Evolutionary conservation across 1,284 basidiomycete species (phyloP).

Genomic region (Leucoagaricus sp.): DNA sequence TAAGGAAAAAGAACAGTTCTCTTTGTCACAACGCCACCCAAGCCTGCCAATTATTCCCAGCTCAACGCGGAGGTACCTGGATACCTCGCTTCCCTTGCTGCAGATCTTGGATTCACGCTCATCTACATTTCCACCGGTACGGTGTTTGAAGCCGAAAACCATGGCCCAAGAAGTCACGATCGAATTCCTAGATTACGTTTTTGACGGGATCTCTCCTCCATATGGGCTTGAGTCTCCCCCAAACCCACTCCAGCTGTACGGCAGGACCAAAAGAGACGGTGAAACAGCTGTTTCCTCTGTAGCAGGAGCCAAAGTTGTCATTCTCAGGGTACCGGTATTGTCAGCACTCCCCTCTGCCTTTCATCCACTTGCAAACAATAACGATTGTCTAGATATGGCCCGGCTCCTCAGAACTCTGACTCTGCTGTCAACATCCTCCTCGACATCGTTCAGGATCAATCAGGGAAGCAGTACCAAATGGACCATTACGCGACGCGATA

Average conservation of each 20-base stretch:
- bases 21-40: constrained; percentile 8
- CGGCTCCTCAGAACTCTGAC: constrained; percentile 73
- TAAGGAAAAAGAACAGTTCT: constrained; percentile 27
- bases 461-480: constrained; percentile 81
- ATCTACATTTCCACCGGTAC: constrained; percentile 79
- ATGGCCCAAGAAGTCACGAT: background rate
- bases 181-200: constrained; percentile 72
- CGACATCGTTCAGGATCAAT: constrained; percentile 77
- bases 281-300: constrained; percentile 65
- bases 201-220: constrained; percentile 80
- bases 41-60: constrained; percentile 35
- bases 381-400: constrained; percentile 63
- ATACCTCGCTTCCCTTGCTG: constrained; percentile 61
- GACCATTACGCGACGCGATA: constrained; percentile 84
- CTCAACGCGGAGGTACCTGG: constrained; percentile 70
- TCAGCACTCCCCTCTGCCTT: constrained; percentile 36
- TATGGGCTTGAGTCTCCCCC: constrained; percentile 68
- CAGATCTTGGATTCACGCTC: constrained; percentile 55
- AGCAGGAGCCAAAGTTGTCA: constrained; percentile 53
- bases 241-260: constrained; percentile 80
- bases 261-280: constrained; percentile 74
- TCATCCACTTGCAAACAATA: constrained; percentile 4
- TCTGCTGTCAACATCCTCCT: constrained; percentile 79
- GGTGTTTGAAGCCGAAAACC: constrained; percentile 14
- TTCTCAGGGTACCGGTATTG: constrained; percentile 83